Conservation (phyloP, 2,329 filamentous ascomycete species). For the Penicillium griseofulvum region DNA sequence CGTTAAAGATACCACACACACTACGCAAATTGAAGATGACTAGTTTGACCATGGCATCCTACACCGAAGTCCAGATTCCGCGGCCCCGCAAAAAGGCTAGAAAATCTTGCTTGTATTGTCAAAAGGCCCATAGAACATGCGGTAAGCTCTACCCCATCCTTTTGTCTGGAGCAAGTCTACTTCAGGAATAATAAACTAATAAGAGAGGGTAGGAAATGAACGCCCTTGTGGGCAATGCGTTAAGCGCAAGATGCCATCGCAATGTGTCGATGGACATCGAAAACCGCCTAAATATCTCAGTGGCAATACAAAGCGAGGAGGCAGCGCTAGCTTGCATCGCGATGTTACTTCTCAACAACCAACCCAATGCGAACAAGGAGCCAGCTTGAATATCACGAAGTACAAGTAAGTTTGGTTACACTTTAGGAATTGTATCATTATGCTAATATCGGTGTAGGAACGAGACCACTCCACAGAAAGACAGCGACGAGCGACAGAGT, state of each 20-base stretch:
- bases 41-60: background rate
- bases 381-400: background rate
- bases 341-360: background rate
- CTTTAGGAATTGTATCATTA: background rate
- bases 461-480: background rate
- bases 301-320: background rate
- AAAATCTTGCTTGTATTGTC: conserved; percentile 13
- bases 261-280: conserved; percentile 11
- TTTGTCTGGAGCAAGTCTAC: background rate
- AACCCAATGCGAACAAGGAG: background rate
- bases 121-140: conserved; percentile 14
- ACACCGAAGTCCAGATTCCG: background rate
- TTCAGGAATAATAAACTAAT: background rate
- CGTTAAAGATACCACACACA: background rate
- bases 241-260: background rate
- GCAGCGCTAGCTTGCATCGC: background rate
- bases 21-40: background rate
- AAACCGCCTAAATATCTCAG: conserved; percentile 13
- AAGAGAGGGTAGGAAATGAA: conserved; percentile 7
- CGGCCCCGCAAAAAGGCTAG: conserved; percentile 7
- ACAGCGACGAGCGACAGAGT: background rate
- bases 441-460: background rate
- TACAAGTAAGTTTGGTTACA: background rate
- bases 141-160: background rate
- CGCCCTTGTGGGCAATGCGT: conserved; percentile 11